Conservation (phyloP, 2,329 filamentous ascomycete genomes). For the Xylariaceae sp. region DNA sequence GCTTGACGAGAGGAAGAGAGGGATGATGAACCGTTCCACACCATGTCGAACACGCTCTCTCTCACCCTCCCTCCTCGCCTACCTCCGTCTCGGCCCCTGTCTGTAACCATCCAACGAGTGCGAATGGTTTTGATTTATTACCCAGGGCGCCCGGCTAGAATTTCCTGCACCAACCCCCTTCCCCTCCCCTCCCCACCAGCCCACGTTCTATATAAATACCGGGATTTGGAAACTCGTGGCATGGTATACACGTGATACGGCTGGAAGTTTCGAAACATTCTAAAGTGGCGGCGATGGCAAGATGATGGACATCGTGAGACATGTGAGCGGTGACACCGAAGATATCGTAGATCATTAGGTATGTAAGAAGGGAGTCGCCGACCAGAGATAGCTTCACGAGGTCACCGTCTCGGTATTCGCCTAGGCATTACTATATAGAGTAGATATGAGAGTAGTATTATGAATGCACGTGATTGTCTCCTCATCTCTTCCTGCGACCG, state of each 20-base stretch:
- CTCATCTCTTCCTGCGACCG: background rate
- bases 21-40: too few relatives aligned
- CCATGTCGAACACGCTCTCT: too few relatives aligned
- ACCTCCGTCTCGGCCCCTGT: slow-evolving; percentile 5
- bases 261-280: slow-evolving; percentile 7
- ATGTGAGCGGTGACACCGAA: background rate
- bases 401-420: slow-evolving; percentile 1
- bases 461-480: background rate
- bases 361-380: background rate
- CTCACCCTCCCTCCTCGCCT: background rate
- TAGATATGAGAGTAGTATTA: background rate
- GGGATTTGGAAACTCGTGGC: slow-evolving; percentile 4
- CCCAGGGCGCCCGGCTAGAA: slow-evolving; percentile 2
- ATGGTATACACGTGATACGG: slow-evolving; percentile 13
- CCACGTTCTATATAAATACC: background rate
- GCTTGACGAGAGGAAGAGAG: slow-evolving; percentile 3
- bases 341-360: too few relatives aligned
- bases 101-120: slow-evolving; percentile 1
- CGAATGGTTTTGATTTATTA: slow-evolving; percentile 3
- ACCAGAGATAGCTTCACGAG: slow-evolving; percentile 3
- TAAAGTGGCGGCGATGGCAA: background rate
- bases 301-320: slow-evolving; percentile 6
- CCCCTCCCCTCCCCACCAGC: too few relatives aligned
- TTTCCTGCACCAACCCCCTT: background rate
- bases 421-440: background rate